phyloP scores from a whole-genome alignment of 805 yeast genomes.

The Yarrowia keelungensis region DNA sequence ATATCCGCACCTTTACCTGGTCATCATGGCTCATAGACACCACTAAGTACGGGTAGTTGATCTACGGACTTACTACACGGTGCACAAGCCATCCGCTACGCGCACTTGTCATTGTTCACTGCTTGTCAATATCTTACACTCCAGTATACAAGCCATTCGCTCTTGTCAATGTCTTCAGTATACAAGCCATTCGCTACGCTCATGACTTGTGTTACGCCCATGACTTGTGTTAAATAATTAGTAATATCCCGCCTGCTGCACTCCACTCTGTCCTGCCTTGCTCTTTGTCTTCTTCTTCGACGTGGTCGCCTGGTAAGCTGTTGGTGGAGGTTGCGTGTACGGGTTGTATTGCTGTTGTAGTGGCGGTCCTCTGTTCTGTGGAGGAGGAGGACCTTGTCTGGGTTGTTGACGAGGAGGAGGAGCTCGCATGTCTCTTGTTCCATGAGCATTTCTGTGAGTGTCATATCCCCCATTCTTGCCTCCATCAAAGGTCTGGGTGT shows the following conservation, averaged over 20 bases:
- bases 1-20: too few species aligned
- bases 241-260: constrained; percentile 28
- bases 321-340: constrained; percentile 15
- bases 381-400: neutral
- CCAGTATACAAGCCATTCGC: too few species aligned
- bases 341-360: constrained; percentile 21
- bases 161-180: too few species aligned
- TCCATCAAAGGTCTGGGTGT: constrained; percentile 10
- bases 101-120: too few species aligned
- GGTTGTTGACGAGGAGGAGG: constrained; percentile 13
- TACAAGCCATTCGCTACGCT: too few species aligned
- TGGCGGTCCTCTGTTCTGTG: neutral
- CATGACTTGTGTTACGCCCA: too few species aligned
- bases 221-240: neutral
- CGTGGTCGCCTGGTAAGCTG: neutral
- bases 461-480: constrained; percentile 10
- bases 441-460: constrained; percentile 6
- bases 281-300: neutral
- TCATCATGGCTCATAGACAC: too few species aligned
- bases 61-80: too few species aligned
- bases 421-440: constrained; percentile 4
- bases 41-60: too few species aligned
- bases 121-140: too few species aligned
- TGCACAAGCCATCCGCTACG: too few species aligned
- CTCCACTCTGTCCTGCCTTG: constrained; percentile 33